Conservation (phyloP, 148 eudicot genomes). For the Cornus florida region DNA sequence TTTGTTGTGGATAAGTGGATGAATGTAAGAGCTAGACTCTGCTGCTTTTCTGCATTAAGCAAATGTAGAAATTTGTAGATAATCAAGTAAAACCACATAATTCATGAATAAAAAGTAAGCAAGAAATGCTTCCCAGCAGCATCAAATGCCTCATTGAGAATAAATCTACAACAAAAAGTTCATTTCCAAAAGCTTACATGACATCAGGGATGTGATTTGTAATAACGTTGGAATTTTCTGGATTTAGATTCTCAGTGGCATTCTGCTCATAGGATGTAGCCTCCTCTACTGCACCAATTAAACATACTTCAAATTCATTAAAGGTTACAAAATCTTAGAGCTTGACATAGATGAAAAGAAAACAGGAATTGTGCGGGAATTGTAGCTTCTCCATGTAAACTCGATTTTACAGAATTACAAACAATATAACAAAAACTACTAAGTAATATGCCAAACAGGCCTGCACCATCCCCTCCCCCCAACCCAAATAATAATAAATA, state of each 20-base stretch:
- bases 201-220: slow-evolving; percentile 20
- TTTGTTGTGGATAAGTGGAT: slow-evolving; percentile 52
- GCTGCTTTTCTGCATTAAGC: slow-evolving; percentile 42
- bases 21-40: slow-evolving; percentile 45
- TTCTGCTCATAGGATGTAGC: slow-evolving; percentile 28
- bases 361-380: not conserved
- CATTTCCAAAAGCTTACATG: slow-evolving; percentile 36
- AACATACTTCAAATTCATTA: not conserved
- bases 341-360: not conserved
- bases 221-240: slow-evolving; percentile 29
- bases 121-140: slow-evolving; percentile 5
- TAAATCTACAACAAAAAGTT: slow-evolving; percentile 1
- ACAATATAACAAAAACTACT: not conserved
- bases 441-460: not conserved
- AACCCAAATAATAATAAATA: not conserved
- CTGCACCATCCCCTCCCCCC: not conserved
- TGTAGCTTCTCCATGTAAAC: not conserved
- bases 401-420: not conserved
- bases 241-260: slow-evolving; percentile 28
- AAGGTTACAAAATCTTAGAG: not conserved
- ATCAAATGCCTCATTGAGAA: not conserved
- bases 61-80: slow-evolving; percentile 4
- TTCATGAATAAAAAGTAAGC: not conserved
- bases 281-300: slow-evolving; percentile 31
- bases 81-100: not conserved